A percentile compares a stretch with the other conserved stretches of the same genome.
Evolutionary conservation across 106 monocot genomes (phyloP).

Genomic region (Chionographis japonica): DNA sequence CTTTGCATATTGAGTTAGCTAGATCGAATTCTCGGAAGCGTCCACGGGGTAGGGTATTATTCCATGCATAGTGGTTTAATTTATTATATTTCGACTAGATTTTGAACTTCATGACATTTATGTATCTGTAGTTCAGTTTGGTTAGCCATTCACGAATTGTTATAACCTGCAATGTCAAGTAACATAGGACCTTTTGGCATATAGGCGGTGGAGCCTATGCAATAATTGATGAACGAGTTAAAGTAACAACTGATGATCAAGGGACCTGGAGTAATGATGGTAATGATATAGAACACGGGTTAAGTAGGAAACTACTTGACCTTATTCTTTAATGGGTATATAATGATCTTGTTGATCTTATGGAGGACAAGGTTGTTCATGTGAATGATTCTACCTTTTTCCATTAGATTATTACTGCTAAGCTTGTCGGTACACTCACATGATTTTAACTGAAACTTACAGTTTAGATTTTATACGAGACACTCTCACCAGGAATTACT

Average conservation of each 20-base stretch:
- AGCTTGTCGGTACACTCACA: constrained; percentile 2
- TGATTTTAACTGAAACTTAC: constrained; percentile 10
- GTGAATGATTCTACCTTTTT: too few relatives aligned
- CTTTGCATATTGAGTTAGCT: constrained; percentile 75
- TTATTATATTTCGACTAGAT: neutral
- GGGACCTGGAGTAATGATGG: constrained; percentile 36
- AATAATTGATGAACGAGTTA: constrained; percentile 63
- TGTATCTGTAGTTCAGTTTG: too few relatives aligned
- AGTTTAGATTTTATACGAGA: constrained; percentile 15
- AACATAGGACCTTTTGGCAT: neutral
- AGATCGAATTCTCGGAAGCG: constrained; percentile 77
- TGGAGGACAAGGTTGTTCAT: too few relatives aligned
- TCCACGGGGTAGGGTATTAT: constrained; percentile 34
- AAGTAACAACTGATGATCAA: constrained; percentile 21
- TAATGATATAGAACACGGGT: constrained; percentile 26
- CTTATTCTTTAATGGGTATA: neutral
- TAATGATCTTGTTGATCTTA: neutral
- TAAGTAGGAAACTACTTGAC: neutral
- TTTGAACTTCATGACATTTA: too few relatives aligned
- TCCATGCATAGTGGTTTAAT: neutral
- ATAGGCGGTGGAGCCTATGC: constrained; percentile 56
- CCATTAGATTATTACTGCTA: neutral
- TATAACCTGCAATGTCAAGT: neutral
- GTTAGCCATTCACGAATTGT: too few relatives aligned
- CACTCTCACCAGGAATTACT: constrained; percentile 12